Evolutionary conservation across 306 rosid species (phyloP).

Genomic region (Abrus pulchellus): DNA sequence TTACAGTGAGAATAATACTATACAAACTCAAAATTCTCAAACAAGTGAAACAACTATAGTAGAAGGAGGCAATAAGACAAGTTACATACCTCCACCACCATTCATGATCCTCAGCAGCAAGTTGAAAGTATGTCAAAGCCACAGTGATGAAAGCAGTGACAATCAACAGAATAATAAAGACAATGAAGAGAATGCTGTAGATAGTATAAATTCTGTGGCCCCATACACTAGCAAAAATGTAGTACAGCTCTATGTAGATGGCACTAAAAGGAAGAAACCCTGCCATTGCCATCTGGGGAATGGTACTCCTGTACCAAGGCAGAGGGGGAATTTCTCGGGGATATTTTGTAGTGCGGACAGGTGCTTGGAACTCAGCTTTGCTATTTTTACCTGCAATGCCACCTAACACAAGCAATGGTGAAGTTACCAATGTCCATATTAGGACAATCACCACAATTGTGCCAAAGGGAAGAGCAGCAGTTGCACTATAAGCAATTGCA

Average conservation of each 20-base stretch:
- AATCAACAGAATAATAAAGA: constrained; percentile 90
- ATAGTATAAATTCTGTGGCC: constrained; percentile 98
- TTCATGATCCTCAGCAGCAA: constrained; percentile 99
- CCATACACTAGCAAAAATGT: constrained; percentile 98
- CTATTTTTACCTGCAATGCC: constrained; percentile 97
- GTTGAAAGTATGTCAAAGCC: constrained; percentile 98
- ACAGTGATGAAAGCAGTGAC: constrained; percentile 99
- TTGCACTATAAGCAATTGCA: constrained; percentile 92
- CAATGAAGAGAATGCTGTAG: constrained; percentile 95
- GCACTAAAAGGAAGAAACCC: constrained; percentile 99
- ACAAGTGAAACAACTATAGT: background rate
- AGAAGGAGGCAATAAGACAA: constrained; percentile 24
- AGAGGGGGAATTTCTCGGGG: constrained; percentile 92
- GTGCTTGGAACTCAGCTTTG: constrained; percentile 92
- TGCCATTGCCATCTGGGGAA: constrained; percentile 99
- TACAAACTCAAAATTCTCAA: constrained; percentile 4
- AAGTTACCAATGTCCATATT: constrained; percentile 93
- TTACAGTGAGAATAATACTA: background rate
- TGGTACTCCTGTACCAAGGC: constrained; percentile 89
- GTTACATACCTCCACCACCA: constrained; percentile 98
- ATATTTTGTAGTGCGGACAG: constrained; percentile 92
- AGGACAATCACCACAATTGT: constrained; percentile 93
- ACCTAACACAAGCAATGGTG: constrained; percentile 96
- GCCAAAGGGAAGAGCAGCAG: constrained; percentile 98
- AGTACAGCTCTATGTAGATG: constrained; percentile 95